Evolutionary conservation across 2,329 filamentous ascomycete genomes (phyloP).

Genomic region (Colletotrichum agaves): DNA sequence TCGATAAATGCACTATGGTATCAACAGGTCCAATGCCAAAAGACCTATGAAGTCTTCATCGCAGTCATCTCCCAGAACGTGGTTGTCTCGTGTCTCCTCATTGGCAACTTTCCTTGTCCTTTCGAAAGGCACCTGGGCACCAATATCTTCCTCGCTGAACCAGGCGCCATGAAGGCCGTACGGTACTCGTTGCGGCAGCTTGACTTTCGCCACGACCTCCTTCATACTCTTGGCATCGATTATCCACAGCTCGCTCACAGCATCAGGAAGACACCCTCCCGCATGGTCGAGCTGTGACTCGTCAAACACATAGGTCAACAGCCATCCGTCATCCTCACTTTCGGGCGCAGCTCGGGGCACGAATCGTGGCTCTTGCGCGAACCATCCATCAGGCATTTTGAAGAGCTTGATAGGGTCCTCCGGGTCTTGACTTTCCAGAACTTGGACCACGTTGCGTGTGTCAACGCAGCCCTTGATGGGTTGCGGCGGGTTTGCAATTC

Average conservation of each 20-base stretch:
- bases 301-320: slow-evolving; percentile 77
- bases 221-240: slow-evolving; percentile 72
- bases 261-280: slow-evolving; percentile 55
- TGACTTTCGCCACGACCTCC: slow-evolving; percentile 66
- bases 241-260: slow-evolving; percentile 74
- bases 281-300: slow-evolving; percentile 68
- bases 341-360: slow-evolving; percentile 56
- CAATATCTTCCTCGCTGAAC: slow-evolving; percentile 65
- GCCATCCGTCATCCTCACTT: slow-evolving; percentile 73
- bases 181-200: slow-evolving; percentile 73
- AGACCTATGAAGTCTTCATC: neutral
- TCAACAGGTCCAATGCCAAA: neutral
- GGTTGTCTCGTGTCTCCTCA: neutral
- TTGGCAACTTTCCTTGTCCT: neutral
- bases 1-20: slow-evolving; percentile 13
- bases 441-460: slow-evolving; percentile 60
- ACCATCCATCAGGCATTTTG: slow-evolving; percentile 68
- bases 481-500: slow-evolving; percentile 55
- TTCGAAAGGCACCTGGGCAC: slow-evolving; percentile 53
- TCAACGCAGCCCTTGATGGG: slow-evolving; percentile 72
- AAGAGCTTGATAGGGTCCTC: slow-evolving; percentile 71
- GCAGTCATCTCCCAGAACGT: neutral
- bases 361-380: slow-evolving; percentile 75
- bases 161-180: slow-evolving; percentile 75
- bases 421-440: slow-evolving; percentile 56